Base-by-base conservation (phyloP, 768 basidiomycete genomes). In the Psilocybe azurescens region DNA sequence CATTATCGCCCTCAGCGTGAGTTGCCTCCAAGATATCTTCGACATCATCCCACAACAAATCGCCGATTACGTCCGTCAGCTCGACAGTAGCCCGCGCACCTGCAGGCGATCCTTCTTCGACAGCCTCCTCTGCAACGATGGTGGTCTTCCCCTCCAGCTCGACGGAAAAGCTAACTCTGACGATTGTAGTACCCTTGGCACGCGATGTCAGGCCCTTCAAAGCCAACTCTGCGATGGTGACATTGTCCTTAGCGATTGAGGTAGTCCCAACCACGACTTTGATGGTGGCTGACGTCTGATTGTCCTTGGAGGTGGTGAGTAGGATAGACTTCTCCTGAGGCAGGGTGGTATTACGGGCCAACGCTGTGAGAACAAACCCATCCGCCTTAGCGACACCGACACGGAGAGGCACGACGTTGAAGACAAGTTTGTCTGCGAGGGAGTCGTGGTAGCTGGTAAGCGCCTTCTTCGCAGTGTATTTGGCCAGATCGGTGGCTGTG, bases 321-420 rank as follows among this genome's bases (percentile, higher is more conserved):
- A 65, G 46, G 18, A 46, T 56, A 7, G 55, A 48, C 32, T 60
- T 49, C 8, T 33, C n/a, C 28, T 65, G 56, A 3, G 64, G 60
- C 8, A 65, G 52, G 11, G 60, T 61, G 30, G 39, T 16, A 30
- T 55, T 58, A 16, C 53, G 60, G 1, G 52, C 56, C 36, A 65
- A 41, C 5, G 60, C 46, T 0, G 56, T 58, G 28, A 61, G 44
- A 10, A 65, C 60, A n/a, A 54, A 65, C 2, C 64, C 64, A 38
- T 65, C 60, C 4, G 64, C 41, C 33, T 65, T 65, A 2, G 60
- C 64, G 3, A 65, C 50, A 14, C 64, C 60, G 36, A 65, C 56
- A 10, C 48, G 51, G 29, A 65, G 60, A 11, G 60, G 60, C 6
- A 56, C 53, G 8, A 60, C 55, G 29, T 65, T 65, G 60, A 61